Percentiles rank a stretch among this genome's conserved stretches.
These are phyloP conservation scores for Geranium rotundifolium DNA, from an alignment of 345 rosid genomes.

Conservation along the genomic window DNA sequence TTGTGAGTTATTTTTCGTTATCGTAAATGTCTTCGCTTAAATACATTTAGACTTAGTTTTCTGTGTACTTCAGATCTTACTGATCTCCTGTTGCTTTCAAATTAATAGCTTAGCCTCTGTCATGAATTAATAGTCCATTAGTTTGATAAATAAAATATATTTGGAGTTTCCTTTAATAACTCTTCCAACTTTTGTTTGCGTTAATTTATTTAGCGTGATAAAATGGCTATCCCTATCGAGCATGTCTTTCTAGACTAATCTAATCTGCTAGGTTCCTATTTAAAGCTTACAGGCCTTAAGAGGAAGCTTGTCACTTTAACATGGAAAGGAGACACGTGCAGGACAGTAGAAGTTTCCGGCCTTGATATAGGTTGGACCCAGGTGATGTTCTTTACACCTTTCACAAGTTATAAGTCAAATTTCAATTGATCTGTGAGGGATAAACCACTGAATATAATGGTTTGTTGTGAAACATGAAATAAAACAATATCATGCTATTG, in stretches of 20 bases:
- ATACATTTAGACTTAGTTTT: background rate
- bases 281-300: slow-evolving; percentile 72
- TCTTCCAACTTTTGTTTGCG: too few relatives aligned
- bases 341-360: slow-evolving; percentile 81
- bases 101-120: background rate
- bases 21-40: background rate
- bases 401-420: background rate
- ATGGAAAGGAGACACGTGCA: slow-evolving; percentile 42
- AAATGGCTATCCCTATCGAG: background rate
- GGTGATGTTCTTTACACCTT: slow-evolving; percentile 28
- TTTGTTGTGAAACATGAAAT: too few relatives aligned
- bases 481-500: too few relatives aligned
- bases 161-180: too few relatives aligned
- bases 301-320: slow-evolving; percentile 52
- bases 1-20: slow-evolving; percentile 40
- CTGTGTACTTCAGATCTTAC: background rate
- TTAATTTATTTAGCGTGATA: too few relatives aligned
- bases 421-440: too few relatives aligned
- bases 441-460: too few relatives aligned
- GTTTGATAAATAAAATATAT: background rate
- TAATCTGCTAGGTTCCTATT: slow-evolving; percentile 9
- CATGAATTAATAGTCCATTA: background rate
- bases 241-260: background rate
- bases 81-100: background rate
- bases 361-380: slow-evolving; percentile 99